Evolutionary conservation across 306 rosid species (phyloP).

Genomic region (Castanea crenata): DNA sequence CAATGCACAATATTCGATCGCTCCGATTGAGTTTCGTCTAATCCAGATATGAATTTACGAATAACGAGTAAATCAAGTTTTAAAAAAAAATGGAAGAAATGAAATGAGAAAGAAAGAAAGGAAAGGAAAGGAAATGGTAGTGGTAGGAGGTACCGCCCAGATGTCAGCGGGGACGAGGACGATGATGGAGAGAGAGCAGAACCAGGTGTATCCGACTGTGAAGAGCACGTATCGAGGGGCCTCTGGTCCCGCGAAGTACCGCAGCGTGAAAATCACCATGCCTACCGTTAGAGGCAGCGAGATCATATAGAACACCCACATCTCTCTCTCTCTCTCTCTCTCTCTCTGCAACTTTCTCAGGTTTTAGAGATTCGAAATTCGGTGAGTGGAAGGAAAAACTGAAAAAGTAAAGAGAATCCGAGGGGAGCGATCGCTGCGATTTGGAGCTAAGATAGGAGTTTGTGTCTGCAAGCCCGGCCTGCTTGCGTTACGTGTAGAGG

Average conservation of each 20-base stretch:
- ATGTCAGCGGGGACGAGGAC: constrained; percentile 97
- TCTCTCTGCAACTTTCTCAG: neutral
- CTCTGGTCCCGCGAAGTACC: constrained; percentile 80
- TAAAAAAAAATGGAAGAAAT: too few species aligned
- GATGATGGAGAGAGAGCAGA: constrained; percentile 90
- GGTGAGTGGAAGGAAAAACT: neutral
- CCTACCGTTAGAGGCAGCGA: constrained; percentile 86
- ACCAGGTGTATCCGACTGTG: constrained; percentile 96
- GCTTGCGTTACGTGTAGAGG: constrained; percentile 12
- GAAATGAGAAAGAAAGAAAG: too few species aligned
- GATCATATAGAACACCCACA: constrained; percentile 98
- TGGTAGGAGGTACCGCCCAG: constrained; percentile 60
- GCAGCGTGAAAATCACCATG: constrained; percentile 73
- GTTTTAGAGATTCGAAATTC: constrained; percentile 6
- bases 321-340: constrained; percentile 22
- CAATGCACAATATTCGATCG: neutral
- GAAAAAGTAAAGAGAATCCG: constrained; percentile 7
- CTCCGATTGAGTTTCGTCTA: neutral
- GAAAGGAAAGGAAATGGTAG: neutral
- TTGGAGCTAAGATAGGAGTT: neutral
- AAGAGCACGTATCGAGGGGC: constrained; percentile 88
- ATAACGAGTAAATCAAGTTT: neutral
- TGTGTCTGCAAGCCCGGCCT: neutral
- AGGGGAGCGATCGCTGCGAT: constrained; percentile 20
- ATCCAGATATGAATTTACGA: neutral